Conservation (phyloP, 164 flowering plant species). For the Nelumbo lutea region DNA sequence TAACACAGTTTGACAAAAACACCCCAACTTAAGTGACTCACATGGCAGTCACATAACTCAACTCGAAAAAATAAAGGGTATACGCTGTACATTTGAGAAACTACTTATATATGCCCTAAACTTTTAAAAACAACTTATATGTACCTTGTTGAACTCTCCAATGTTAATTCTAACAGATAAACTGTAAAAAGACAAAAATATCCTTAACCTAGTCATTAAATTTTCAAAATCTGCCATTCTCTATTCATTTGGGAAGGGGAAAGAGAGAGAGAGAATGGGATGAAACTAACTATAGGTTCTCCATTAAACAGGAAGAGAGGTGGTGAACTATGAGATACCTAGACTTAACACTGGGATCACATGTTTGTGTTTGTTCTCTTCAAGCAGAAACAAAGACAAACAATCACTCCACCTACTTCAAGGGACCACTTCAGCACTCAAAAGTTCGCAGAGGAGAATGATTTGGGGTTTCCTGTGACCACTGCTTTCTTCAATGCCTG, state of each 20-base stretch:
- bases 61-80: too few species aligned
- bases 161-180: too few species aligned
- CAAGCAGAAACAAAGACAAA: slow-evolving; percentile 61
- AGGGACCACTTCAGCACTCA: slow-evolving; percentile 63
- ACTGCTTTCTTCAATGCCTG: slow-evolving; percentile 84
- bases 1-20: too few species aligned
- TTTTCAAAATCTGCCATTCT: too few species aligned
- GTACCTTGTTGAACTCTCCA: too few species aligned
- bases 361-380: slow-evolving; percentile 73
- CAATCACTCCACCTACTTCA: slow-evolving; percentile 38
- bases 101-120: too few species aligned
- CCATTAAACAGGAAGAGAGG: slow-evolving; percentile 50
- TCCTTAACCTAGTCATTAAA: too few species aligned
- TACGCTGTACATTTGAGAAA: too few species aligned
- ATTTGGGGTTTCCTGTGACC: slow-evolving; percentile 76
- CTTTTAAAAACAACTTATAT: too few species aligned
- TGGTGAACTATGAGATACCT: slow-evolving; percentile 70
- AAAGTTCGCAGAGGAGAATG: slow-evolving; percentile 59
- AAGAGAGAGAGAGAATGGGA: slow-evolving; percentile 2
- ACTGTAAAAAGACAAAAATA: too few species aligned
- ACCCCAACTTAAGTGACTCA: too few species aligned
- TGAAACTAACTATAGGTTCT: background rate
- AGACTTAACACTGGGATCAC: slow-evolving; percentile 91
- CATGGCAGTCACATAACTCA: too few species aligned
- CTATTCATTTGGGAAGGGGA: background rate